These are phyloP conservation scores for Ogataea henricii DNA, from an alignment of 805 yeast species.

Conservation along the genomic window DNA sequence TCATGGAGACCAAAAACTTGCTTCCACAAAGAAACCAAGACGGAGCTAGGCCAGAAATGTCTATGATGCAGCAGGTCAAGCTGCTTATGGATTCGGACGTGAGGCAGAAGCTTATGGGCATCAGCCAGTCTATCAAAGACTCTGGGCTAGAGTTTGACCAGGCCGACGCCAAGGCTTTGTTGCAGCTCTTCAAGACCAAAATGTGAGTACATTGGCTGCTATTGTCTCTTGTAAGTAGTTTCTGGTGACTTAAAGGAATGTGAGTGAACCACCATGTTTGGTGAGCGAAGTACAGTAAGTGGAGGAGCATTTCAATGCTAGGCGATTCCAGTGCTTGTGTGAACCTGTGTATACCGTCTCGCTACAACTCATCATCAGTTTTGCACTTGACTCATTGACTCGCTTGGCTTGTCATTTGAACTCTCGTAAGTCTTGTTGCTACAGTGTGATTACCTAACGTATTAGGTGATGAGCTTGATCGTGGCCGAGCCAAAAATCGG, in stretches of 20 bases:
- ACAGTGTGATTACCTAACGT: too few species aligned
- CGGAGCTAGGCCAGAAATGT: constrained; percentile 7
- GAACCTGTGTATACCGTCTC: too few species aligned
- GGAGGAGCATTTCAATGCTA: too few species aligned
- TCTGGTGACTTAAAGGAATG: too few species aligned
- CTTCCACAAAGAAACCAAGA: constrained; percentile 15
- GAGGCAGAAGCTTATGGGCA: constrained; percentile 23
- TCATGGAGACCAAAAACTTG: constrained; percentile 28
- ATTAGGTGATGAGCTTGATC: background rate
- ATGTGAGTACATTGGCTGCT: constrained; percentile 7
- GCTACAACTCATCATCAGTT: too few species aligned
- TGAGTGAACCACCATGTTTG: too few species aligned
- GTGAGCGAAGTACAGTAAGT: too few species aligned
- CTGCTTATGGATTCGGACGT: constrained; percentile 32
- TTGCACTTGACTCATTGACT: too few species aligned
- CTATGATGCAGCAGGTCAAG: constrained; percentile 25
- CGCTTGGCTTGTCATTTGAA: too few species aligned
- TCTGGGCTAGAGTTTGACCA: constrained; percentile 27
- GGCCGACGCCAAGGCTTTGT: constrained; percentile 30
- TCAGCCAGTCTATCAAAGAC: constrained; percentile 25
- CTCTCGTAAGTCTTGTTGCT: too few species aligned
- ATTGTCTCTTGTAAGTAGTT: background rate
- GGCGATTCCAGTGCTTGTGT: too few species aligned
- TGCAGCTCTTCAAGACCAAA: constrained; percentile 25
- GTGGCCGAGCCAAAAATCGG: background rate